Percentiles rank a stretch among this genome's conserved stretches.
phyloP scores from a whole-genome alignment of 2,329 filamentous ascomycete genomes.

The Hypoxylon sp. region DNA sequence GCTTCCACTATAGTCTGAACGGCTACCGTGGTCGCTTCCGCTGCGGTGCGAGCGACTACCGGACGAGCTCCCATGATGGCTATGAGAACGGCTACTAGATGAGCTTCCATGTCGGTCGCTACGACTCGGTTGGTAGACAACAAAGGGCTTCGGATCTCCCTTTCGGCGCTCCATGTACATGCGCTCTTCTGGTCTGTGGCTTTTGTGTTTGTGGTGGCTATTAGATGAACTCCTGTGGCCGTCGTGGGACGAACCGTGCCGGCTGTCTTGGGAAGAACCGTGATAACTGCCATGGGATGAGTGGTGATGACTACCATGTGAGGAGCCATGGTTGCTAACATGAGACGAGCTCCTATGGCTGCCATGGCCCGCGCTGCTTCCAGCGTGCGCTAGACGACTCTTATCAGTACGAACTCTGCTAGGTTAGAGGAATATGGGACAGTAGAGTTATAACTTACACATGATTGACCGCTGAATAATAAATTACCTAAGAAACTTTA shows the following conservation, averaged over 20 bases:
- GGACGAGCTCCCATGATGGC: not conserved
- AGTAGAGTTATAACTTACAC: not conserved
- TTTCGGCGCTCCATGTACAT: slow-evolving; percentile 19
- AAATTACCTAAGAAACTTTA: not conserved
- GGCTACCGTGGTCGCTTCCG: not conserved
- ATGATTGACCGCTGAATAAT: not conserved
- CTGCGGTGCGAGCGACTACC: not conserved
- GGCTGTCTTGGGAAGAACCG: not conserved
- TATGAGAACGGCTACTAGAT: not conserved
- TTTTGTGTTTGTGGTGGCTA: not conserved
- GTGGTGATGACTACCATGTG: not conserved
- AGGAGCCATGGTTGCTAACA: too few relatives aligned
- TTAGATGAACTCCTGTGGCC: not conserved
- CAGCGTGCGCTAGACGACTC: not conserved
- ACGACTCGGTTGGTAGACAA: not conserved
- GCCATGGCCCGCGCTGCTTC: not conserved
- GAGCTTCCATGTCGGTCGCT: not conserved
- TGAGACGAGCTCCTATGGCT: not conserved
- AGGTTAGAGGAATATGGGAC: not conserved
- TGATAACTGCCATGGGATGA: not conserved
- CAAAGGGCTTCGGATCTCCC: not conserved
- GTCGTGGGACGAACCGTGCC: too few relatives aligned
- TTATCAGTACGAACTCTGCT: not conserved
- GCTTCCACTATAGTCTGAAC: not conserved
- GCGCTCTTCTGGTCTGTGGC: not conserved